Evolutionary conservation across 495 filamentous ascomycete species (phyloP).

Genomic region (Cercophora samala): DNA sequence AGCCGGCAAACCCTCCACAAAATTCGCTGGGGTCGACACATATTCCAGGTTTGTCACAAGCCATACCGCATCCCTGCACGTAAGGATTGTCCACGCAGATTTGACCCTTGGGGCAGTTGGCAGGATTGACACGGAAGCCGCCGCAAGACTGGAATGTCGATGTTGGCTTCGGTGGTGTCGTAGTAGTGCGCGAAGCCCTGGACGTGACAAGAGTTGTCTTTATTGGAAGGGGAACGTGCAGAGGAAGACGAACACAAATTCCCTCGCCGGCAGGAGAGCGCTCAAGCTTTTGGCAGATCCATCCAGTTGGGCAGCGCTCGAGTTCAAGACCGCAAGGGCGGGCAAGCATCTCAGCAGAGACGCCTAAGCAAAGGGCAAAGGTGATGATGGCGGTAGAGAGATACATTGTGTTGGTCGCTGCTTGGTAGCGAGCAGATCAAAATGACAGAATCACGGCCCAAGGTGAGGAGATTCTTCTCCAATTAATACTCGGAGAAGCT

Average conservation of each 20-base stretch:
- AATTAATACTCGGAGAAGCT: neutral
- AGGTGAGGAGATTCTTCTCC: conserved; percentile 1
- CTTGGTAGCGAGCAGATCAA: neutral
- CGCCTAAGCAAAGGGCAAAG: conserved; percentile 7
- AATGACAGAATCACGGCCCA: neutral
- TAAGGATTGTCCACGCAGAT: conserved; percentile 34
- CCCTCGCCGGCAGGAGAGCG: conserved; percentile 19
- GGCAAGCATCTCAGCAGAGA: conserved; percentile 3
- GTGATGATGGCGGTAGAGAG: conserved; percentile 15
- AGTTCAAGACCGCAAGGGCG: conserved; percentile 29
- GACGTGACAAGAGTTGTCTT: conserved; percentile 10
- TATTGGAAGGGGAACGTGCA: conserved; percentile 16
- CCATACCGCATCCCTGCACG: conserved; percentile 29
- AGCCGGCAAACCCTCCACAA: conserved; percentile 33
- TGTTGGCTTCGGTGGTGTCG: conserved; percentile 1
- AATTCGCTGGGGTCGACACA: conserved; percentile 29
- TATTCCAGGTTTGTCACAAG: conserved; percentile 32
- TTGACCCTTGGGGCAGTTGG: conserved; percentile 20
- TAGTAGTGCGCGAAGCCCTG: conserved; percentile 9
- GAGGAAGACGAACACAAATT: conserved; percentile 18
- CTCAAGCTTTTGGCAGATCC: conserved; percentile 21
- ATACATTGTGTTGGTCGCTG: conserved; percentile 5
- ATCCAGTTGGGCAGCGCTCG: conserved; percentile 20
- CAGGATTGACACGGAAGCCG: conserved; percentile 24
- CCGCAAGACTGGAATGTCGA: conserved; percentile 27